Evolutionary conservation across 2,329 filamentous ascomycete genomes (phyloP).

Genomic region (Cladosporium sp.): DNA sequence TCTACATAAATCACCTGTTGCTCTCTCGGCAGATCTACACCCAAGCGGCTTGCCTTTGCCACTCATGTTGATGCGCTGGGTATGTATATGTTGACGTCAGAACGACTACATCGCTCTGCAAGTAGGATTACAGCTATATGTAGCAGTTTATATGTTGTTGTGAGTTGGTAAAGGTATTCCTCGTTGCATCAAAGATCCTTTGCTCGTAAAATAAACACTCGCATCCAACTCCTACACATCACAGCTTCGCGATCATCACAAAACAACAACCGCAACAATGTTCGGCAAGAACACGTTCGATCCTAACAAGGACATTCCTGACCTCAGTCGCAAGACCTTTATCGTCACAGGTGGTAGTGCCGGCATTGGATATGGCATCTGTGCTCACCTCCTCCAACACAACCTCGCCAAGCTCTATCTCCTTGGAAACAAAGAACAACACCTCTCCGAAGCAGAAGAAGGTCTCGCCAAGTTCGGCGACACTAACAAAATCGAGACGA

Average conservation of each 20-base stretch:
- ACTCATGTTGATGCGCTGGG: neutral
- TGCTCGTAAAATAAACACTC: neutral
- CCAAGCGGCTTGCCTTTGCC: neutral
- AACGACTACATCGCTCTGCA: conserved; percentile 9
- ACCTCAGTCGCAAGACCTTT: conserved; percentile 30
- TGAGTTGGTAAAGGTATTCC: neutral
- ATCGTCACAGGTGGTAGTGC: conserved; percentile 31
- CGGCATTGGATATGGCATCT: conserved; percentile 48
- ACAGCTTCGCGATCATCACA: neutral
- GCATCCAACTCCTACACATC: neutral
- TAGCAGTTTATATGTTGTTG: neutral
- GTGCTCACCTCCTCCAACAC: conserved; percentile 55
- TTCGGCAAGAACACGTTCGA: conserved; percentile 26
- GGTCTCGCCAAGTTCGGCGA: conserved; percentile 49
- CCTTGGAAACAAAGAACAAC: conserved; percentile 51
- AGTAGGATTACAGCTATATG: neutral
- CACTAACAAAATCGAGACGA: conserved; percentile 45
- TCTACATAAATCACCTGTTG: neutral
- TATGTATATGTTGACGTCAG: conserved; percentile 17
- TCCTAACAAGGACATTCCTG: conserved; percentile 30
- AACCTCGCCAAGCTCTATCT: conserved; percentile 50
- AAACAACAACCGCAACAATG: conserved; percentile 7
- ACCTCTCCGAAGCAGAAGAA: conserved; percentile 48
- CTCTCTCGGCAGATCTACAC: neutral
- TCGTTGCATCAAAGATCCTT: neutral